Percentiles rank a stretch among this genome's conserved stretches.
phyloP scores from a whole-genome alignment of 495 filamentous ascomycete species.

The Neurospora sp. region DNA sequence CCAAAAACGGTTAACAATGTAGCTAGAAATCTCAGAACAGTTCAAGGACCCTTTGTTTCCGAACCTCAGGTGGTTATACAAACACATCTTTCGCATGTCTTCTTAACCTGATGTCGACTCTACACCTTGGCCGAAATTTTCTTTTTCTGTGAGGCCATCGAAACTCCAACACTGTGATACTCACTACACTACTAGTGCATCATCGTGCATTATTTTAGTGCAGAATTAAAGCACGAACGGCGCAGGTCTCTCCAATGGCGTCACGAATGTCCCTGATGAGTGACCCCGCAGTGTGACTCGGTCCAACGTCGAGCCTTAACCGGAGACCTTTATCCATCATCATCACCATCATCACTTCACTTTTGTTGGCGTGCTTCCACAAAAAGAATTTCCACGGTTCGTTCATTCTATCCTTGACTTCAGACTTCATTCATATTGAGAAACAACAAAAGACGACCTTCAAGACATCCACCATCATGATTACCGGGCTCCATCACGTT shows the following conservation, averaged over 20 bases:
- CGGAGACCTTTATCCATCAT: not conserved
- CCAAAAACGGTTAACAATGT: not conserved
- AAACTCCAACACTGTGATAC: not conserved
- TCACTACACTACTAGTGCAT: not conserved
- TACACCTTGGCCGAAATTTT: not conserved
- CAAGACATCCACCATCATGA: constrained; percentile 31
- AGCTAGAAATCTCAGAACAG: not conserved
- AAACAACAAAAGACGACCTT: not conserved
- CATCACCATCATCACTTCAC: not conserved
- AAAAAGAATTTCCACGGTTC: not conserved
- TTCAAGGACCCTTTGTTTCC: not conserved
- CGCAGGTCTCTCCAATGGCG: not conserved
- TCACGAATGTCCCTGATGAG: not conserved
- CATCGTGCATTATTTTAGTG: not conserved
- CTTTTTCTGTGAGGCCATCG: not conserved
- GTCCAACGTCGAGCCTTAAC: not conserved
- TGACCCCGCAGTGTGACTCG: not conserved
- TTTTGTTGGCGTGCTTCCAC: not conserved
- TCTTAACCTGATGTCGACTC: not conserved
- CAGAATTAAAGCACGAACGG: not conserved
- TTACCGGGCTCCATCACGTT: constrained; percentile 46
- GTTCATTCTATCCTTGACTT: not conserved
- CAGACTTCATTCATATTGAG: not conserved
- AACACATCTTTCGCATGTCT: not conserved
- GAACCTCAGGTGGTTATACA: not conserved